Percentiles rank a stretch among this genome's conserved stretches.
Evolutionary conservation across 2,329 filamentous ascomycete species (phyloP).

Genomic region (Fusarium concolor): DNA sequence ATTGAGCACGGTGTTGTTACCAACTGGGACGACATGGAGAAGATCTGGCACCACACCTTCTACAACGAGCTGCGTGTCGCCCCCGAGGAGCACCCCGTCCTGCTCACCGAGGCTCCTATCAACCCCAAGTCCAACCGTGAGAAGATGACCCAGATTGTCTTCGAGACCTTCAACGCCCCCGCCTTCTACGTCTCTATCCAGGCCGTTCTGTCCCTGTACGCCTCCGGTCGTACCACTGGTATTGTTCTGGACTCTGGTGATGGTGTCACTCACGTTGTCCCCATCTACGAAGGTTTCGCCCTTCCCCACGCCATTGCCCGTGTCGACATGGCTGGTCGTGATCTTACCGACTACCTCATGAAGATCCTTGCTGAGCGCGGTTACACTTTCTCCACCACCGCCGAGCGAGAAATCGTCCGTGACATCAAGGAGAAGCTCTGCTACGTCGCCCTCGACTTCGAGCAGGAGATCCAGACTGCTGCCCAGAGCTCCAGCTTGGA

Average conservation of each 20-base stretch:
- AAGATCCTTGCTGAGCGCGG: conserved; percentile 99
- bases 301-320: conserved; percentile 99
- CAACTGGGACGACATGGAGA: conserved; percentile 99
- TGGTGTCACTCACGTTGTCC: conserved; percentile 99
- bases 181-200: conserved; percentile 99
- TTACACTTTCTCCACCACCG: conserved; percentile 99
- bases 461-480: conserved; percentile 99
- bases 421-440: conserved; percentile 99
- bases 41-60: conserved; percentile 99
- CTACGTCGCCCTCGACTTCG: conserved; percentile 99
- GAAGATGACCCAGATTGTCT: conserved; percentile 99
- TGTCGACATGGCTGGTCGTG: conserved; percentile 99
- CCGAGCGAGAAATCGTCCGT: conserved; percentile 99
- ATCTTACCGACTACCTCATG: conserved; percentile 99
- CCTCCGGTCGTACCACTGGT: conserved; percentile 99
- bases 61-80: conserved; percentile 99
- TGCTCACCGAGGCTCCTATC: conserved; percentile 99
- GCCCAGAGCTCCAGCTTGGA: conserved; percentile 98
- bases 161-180: conserved; percentile 99
- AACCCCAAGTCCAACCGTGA: conserved; percentile 99
- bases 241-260: conserved; percentile 99
- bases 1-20: conserved; percentile 99
- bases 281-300: conserved; percentile 99
- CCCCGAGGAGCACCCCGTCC: conserved; percentile 99
- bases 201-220: conserved; percentile 98